A percentile compares a stretch with the other conserved stretches of the same genome.
Evolutionary conservation across 2,329 filamentous ascomycete species (phyloP).

Genomic region (Arthrobotrys iridis): DNA sequence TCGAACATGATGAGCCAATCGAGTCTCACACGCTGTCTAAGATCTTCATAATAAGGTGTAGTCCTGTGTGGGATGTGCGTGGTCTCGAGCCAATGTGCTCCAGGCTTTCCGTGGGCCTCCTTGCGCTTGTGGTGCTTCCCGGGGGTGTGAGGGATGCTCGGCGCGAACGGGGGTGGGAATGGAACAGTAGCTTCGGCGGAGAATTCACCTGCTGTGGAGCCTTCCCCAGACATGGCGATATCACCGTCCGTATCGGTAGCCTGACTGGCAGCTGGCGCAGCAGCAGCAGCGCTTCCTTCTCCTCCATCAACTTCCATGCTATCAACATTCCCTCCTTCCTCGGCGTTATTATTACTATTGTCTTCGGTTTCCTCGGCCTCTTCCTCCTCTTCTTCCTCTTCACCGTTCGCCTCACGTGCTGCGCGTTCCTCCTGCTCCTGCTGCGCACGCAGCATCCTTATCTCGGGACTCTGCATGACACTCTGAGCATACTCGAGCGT

Average conservation of each 20-base stretch:
- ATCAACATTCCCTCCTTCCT: slow-evolving; percentile 59
- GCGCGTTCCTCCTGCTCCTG: slow-evolving; percentile 57
- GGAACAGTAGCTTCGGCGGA: slow-evolving; percentile 65
- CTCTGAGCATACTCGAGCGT: slow-evolving; percentile 51
- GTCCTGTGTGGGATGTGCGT: slow-evolving; percentile 74
- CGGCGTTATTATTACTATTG: slow-evolving; percentile 58
- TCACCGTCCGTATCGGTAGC: slow-evolving; percentile 63
- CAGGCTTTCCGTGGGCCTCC: slow-evolving; percentile 59
- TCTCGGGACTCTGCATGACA: slow-evolving; percentile 59
- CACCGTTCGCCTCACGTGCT: slow-evolving; percentile 53
- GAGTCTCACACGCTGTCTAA: slow-evolving; percentile 86
- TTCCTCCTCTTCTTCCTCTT: slow-evolving; percentile 56
- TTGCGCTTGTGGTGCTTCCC: slow-evolving; percentile 67
- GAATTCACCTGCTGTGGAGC: slow-evolving; percentile 60
- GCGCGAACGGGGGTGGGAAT: slow-evolving; percentile 62
- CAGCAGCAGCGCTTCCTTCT: slow-evolving; percentile 58
- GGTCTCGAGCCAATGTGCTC: slow-evolving; percentile 86
- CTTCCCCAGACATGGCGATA: slow-evolving; percentile 63
- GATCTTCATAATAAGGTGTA: slow-evolving; percentile 79
- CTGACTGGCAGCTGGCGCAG: slow-evolving; percentile 59
- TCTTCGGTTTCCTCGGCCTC: slow-evolving; percentile 60
- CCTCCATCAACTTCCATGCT: slow-evolving; percentile 61
- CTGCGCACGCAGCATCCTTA: slow-evolving; percentile 59
- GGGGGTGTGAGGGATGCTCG: slow-evolving; percentile 82
- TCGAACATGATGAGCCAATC: slow-evolving; percentile 97